Conservation (phyloP, 345 rosid species). For the Melaleuca alternifolia region DNA sequence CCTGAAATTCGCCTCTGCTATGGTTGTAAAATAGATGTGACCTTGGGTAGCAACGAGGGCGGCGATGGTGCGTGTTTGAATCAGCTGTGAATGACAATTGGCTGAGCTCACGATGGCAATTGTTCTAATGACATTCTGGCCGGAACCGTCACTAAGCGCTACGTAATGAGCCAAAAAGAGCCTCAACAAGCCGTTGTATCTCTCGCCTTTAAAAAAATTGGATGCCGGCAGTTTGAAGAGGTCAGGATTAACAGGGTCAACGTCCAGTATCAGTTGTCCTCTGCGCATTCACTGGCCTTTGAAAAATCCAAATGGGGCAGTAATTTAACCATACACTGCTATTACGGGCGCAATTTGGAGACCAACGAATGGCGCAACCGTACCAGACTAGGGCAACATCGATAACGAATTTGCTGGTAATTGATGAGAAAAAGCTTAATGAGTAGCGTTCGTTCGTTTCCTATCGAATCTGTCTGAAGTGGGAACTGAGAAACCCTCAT, state of each 20-base stretch:
- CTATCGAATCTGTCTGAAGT: neutral
- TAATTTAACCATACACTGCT: neutral
- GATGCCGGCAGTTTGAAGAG: neutral
- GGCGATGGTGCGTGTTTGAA: neutral
- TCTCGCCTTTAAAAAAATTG: neutral
- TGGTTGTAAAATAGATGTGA: neutral
- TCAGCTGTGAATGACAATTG: conserved; percentile 11
- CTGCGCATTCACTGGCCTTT: neutral
- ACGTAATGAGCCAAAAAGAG: conserved; percentile 3
- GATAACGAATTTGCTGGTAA: neutral
- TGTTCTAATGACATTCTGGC: neutral
- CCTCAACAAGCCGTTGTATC: neutral
- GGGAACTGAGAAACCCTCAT: neutral
- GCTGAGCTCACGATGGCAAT: conserved; percentile 13
- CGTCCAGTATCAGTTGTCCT: neutral
- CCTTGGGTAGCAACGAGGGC: neutral
- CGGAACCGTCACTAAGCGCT: conserved; percentile 1
- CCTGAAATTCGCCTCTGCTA: neutral
- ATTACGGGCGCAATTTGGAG: neutral
- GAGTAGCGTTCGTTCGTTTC: neutral
- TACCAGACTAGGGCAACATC: neutral
- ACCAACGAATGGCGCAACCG: neutral
- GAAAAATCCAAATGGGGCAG: neutral
- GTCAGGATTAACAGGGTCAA: neutral
- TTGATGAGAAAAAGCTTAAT: neutral